Percentiles rank a stretch among this genome's conserved stretches.
Conservation (phyloP, 148 eudicot genomes). For the Persicaria tinctoria region DNA sequence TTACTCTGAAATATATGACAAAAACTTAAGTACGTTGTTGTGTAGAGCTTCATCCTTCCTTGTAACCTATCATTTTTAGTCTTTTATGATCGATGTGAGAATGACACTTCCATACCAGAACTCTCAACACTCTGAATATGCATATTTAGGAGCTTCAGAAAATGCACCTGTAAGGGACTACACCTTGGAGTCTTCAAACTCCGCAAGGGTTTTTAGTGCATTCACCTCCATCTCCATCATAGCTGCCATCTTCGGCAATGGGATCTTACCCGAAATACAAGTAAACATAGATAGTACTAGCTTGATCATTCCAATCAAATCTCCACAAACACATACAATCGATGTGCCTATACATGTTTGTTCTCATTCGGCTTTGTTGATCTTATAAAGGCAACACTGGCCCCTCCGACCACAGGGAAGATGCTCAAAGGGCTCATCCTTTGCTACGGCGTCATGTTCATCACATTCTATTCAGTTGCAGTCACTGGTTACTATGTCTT, state of each 20-base stretch:
- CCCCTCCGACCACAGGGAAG: conserved; percentile 95
- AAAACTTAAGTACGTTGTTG: too few relatives aligned
- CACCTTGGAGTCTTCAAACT: conserved; percentile 44
- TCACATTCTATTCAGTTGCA: conserved; percentile 85
- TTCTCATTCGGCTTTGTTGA: neutral
- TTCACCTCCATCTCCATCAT: conserved; percentile 93
- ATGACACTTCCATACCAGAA: too few relatives aligned
- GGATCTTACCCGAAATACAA: conserved; percentile 95
- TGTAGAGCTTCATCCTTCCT: too few relatives aligned
- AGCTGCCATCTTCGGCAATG: conserved; percentile 90
- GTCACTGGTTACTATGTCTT: conserved; percentile 78
- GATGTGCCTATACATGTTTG: neutral
- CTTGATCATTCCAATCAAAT: conserved; percentile 1
- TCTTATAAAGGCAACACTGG: conserved; percentile 71
- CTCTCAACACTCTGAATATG: neutral
- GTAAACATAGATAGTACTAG: conserved; percentile 21
- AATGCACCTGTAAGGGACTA: conserved; percentile 66
- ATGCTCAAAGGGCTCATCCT: conserved; percentile 81
- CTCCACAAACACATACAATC: neutral
- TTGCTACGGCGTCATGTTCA: conserved; percentile 71
- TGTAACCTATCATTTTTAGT: too few relatives aligned
- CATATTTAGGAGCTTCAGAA: conserved; percentile 37
- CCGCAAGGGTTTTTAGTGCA: conserved; percentile 53
- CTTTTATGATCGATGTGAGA: too few relatives aligned
- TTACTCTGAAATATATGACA: too few relatives aligned